Conservation (phyloP, 108 stramenopile species). For the Nitzschia putrida region DNA sequence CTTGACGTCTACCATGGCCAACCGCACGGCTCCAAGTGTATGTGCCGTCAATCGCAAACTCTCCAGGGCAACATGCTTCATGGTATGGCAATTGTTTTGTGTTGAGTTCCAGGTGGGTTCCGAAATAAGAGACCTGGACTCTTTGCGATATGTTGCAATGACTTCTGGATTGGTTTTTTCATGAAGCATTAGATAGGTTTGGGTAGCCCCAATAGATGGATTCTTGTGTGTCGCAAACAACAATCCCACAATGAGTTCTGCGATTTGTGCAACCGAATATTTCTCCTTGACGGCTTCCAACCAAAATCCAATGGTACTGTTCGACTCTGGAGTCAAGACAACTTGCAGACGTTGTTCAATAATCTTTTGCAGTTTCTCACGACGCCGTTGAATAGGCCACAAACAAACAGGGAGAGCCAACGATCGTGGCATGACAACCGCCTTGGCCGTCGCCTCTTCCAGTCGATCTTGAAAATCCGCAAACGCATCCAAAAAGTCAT, state of each 20-base stretch:
- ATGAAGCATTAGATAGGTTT: constrained; percentile 40
- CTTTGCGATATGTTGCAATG: neutral
- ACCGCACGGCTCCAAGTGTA: constrained; percentile 54
- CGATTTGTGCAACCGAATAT: constrained; percentile 22
- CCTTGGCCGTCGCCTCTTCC: constrained; percentile 60
- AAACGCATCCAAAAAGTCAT: constrained; percentile 29
- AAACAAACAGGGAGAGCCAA: constrained; percentile 37
- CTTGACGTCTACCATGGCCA: constrained; percentile 14
- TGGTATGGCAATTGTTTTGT: neutral
- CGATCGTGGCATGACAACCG: constrained; percentile 48
- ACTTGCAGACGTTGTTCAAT: constrained; percentile 26
- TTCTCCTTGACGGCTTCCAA: constrained; percentile 5
- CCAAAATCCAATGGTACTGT: constrained; percentile 38
- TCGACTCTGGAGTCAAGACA: neutral
- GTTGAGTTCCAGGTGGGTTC: neutral
- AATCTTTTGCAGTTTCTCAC: constrained; percentile 33
- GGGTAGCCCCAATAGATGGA: constrained; percentile 58
- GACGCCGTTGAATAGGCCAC: constrained; percentile 35
- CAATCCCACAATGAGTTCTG: constrained; percentile 52
- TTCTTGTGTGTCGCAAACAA: constrained; percentile 72
- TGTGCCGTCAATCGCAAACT: constrained; percentile 56
- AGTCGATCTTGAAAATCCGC: constrained; percentile 38
- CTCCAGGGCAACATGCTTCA: constrained; percentile 41
- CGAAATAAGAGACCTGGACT: neutral
- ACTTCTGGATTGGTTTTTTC: constrained; percentile 1